Evolutionary conservation across 2,329 filamentous ascomycete species (phyloP).

Genomic region (Aureobasidium sp.): DNA sequence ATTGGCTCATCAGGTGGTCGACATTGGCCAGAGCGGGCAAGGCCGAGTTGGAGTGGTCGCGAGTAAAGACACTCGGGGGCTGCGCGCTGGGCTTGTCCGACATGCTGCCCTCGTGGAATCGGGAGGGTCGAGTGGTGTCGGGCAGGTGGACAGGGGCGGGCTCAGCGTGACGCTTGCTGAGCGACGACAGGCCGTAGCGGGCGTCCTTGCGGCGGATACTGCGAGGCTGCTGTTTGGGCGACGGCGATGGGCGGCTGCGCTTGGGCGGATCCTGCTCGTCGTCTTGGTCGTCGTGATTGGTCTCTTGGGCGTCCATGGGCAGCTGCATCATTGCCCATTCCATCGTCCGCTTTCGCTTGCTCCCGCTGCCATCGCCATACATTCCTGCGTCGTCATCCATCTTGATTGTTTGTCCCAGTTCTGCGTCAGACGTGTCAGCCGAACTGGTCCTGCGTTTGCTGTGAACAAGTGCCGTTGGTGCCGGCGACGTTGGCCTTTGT

Average conservation of each 20-base stretch:
- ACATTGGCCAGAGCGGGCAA: slow-evolving; percentile 29
- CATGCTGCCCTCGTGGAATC: slow-evolving; percentile 75
- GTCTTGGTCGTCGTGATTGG: neutral
- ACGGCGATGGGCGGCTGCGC: slow-evolving; percentile 17
- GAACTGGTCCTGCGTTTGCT: neutral
- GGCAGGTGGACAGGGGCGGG: neutral
- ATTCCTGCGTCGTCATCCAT: slow-evolving; percentile 8
- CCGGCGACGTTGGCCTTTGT: neutral
- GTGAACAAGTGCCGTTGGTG: neutral
- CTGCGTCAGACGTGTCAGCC: slow-evolving; percentile 1
- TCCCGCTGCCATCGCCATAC: slow-evolving; percentile 9
- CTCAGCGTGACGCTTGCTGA: slow-evolving; percentile 30
- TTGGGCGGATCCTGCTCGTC: slow-evolving; percentile 9
- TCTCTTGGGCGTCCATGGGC: neutral
- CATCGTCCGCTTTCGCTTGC: slow-evolving; percentile 14
- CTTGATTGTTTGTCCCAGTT: slow-evolving; percentile 4
- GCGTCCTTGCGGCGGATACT: slow-evolving; percentile 30
- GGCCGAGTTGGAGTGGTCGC: slow-evolving; percentile 20
- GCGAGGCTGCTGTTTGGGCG: slow-evolving; percentile 22
- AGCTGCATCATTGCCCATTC: slow-evolving; percentile 13
- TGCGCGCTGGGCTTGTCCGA: slow-evolving; percentile 67
- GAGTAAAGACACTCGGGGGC: slow-evolving; percentile 63
- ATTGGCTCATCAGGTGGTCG: slow-evolving; percentile 35
- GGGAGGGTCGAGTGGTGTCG: slow-evolving; percentile 48
- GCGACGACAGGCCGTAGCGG: slow-evolving; percentile 28